Conservation (phyloP, 2,329 filamentous ascomycete genomes). For the Cladophialophora immunda region DNA sequence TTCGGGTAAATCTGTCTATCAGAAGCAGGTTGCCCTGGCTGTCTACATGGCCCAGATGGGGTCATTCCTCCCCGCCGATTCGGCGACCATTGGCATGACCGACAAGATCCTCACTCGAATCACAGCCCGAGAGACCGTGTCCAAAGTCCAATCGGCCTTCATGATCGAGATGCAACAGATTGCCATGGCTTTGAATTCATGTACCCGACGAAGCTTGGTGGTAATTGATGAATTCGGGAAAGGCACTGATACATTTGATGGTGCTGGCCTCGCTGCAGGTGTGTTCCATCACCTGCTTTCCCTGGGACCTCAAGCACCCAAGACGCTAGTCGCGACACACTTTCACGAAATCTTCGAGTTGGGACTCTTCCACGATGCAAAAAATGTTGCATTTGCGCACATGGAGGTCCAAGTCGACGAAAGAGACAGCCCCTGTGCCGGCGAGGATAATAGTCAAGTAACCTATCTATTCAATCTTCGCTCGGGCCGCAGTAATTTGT, state of each 20-base stretch:
- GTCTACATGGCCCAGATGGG: conserved; percentile 93
- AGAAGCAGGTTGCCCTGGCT: conserved; percentile 91
- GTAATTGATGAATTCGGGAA: conserved; percentile 93
- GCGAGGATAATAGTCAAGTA: conserved; percentile 61
- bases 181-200: conserved; percentile 75
- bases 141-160: conserved; percentile 71
- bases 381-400: conserved; percentile 62
- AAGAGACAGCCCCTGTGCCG: conserved; percentile 4
- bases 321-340: conserved; percentile 69
- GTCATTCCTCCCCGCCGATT: conserved; percentile 84
- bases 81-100: conserved; percentile 81
- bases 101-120: conserved; percentile 92
- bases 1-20: conserved; percentile 94
- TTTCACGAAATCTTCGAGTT: conserved; percentile 67
- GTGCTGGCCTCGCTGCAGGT: conserved; percentile 70
- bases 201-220: conserved; percentile 78
- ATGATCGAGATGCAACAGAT: conserved; percentile 90
- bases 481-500: conserved; percentile 75
- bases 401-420: conserved; percentile 63
- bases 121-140: conserved; percentile 75
- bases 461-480: conserved; percentile 74
- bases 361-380: conserved; percentile 58
- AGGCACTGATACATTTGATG: conserved; percentile 67
- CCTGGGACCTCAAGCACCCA: conserved; percentile 60
- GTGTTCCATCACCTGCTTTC: conserved; percentile 66